Evolutionary conservation across 148 eudicot genomes (phyloP), one percentile per base, ranked within the genome.

Genomic region (Amaranthus cruentus): DNA sequence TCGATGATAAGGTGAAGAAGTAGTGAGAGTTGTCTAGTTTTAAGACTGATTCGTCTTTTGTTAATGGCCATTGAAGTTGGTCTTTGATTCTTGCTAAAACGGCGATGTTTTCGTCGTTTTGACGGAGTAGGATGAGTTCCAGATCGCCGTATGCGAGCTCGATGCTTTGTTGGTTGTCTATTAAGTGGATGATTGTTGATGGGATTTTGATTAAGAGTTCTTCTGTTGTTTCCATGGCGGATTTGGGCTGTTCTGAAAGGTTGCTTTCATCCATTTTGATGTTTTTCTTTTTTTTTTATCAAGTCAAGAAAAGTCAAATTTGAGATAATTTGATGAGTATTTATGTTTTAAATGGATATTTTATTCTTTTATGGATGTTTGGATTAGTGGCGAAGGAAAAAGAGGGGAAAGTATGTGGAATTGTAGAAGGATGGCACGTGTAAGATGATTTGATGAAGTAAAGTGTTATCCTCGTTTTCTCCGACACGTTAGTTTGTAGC

Each of bases 1-100:
- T 66, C 9, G 71, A 43, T 14, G 63, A 77, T 0, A 94, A 79
- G 5, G 91, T 66, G 83, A 94, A 94, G 73, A 91, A 88, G 78
- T 91, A 94, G 66, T 89, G 97, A 7, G 86, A 84, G 11, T 81
- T 87, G 67, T 94, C 95, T 43, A 91, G 90, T 75, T 91, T 94
- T 2, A 91, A 91, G 6, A 85, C 77, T 1, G 97, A 75, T 57
- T 89, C 93, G 72, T 91, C 97, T 42, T 81, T 89, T 0, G 98
- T 87, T 0, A 94, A 42, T 0, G 96, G 97, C 98, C 98, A 94
- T 54, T 94, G 96, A 55, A 94, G 81, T 44, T 88, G 82, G 2
- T 89, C 91, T 0, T 86, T 88, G 38, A 94, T 71, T 0, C 97
- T 83, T 0, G 91, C 96, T 1, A 91, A 47, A 7, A 87, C 96